Base-by-base conservation (phyloP, 2,329 filamentous ascomycete genomes). In the Monilinia vaccinii-corymbosi region DNA sequence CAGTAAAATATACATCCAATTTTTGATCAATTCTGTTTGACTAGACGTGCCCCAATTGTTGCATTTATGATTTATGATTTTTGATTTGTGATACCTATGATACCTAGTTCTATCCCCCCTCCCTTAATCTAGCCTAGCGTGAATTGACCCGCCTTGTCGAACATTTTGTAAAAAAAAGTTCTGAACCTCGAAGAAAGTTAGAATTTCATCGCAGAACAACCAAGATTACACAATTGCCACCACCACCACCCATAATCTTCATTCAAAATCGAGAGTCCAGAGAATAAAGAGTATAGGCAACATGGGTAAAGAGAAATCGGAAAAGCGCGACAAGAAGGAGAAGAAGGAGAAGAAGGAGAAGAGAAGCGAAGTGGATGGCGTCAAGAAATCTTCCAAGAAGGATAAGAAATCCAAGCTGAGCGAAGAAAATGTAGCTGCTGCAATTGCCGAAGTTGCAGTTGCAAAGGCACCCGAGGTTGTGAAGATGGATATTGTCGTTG, bases 331-430 rank as follows among this genome's bases (percentile, higher is more conserved):
- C 50, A 80, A 79, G 71, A 81, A 81, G 71, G 78, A 81, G 47
- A 89, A 89, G 81, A 87, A 88, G 78, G 85, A 89, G 47, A 89
- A 89, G 81, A 87, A 88, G 78, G 85, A 89, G 68, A 88, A 88
- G 82, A 82, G 71, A 62, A 72, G 71, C 61, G 75, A 75, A 64
- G 69, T 70, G 64, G 72, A 73, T 55, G 71, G 71, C 25, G 72
- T 81, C 53, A 79, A 80, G 73, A 77, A 73, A 64, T 68, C 58
- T 48, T 59, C 70, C 23, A 75, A 75, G 68, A 75, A 74, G 61
- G 71, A 72, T 7, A 73, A 72, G 62, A 73, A 72, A 63, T 66
- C 65, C 49, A 76, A 76, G 66, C 71, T 74, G 21, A 72, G 76
- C 66, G 70, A 70, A 8, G 77, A 78, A 49, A 79, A 79, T 66